Percentiles rank a stretch among this genome's conserved stretches.
Conservation (phyloP, 345 rosid species). For the Citrus australasica region DNA sequence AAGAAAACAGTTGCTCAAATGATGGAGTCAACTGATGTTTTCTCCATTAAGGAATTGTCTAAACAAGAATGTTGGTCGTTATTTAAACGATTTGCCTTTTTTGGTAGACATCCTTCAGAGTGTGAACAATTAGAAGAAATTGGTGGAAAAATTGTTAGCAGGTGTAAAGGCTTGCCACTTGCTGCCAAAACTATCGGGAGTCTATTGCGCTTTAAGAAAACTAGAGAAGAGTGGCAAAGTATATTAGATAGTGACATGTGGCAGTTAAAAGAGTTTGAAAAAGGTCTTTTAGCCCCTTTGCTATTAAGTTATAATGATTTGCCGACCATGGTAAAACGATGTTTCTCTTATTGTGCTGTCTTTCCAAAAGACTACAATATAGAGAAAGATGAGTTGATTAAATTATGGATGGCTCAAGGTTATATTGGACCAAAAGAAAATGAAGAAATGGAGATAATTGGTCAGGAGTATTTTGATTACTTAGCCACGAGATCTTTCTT, state of each 20-base stretch:
- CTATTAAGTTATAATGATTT: neutral
- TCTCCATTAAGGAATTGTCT: neutral
- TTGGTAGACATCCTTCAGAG: neutral
- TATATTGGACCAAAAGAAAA: neutral
- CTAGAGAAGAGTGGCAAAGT: neutral
- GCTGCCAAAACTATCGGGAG: neutral
- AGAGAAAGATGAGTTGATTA: neutral
- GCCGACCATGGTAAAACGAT: neutral
- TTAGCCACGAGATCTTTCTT: neutral
- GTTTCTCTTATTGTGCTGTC: neutral
- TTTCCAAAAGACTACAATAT: neutral
- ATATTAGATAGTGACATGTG: neutral
- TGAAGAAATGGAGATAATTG: neutral
- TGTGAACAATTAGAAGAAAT: neutral
- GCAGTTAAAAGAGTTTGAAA: neutral
- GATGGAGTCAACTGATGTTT: neutral
- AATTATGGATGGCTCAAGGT: constrained; percentile 4
- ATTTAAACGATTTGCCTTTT: neutral
- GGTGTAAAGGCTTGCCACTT: constrained; percentile 1
- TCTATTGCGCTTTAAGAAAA: neutral
- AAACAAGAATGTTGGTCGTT: neutral
- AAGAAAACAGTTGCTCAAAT: neutral
- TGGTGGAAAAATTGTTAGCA: neutral
- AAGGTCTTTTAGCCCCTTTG: neutral
- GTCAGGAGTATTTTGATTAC: neutral